A percentile compares a stretch with the other conserved stretches of the same genome.
Evolutionary conservation across 768 basidiomycete genomes (phyloP).

Genomic region (Cyclocybe cylindracea): DNA sequence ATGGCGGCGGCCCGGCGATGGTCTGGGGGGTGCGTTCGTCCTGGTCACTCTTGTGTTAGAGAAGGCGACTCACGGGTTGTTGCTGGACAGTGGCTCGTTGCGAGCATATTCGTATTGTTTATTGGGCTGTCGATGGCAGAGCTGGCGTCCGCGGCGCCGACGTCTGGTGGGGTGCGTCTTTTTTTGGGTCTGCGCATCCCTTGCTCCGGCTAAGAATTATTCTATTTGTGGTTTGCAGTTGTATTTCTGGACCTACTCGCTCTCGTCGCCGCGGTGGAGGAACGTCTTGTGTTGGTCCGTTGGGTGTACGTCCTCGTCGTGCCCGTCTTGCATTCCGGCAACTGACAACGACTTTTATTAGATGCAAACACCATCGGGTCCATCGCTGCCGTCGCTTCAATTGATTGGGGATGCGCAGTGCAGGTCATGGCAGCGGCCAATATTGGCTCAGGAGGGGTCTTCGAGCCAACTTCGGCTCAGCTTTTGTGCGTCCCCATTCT

Average conservation of each 20-base stretch:
- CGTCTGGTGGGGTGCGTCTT: slow-evolving; percentile 61
- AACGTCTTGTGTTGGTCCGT: slow-evolving; percentile 56
- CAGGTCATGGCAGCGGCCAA: slow-evolving; percentile 66
- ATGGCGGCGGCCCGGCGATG: slow-evolving; percentile 71
- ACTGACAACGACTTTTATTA: slow-evolving; percentile 12
- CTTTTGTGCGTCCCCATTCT: slow-evolving; percentile 39
- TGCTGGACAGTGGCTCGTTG: slow-evolving; percentile 57
- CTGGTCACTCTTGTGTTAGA: too few species aligned
- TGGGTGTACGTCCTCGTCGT: slow-evolving; percentile 38
- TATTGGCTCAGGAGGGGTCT: slow-evolving; percentile 48
- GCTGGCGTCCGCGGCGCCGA: slow-evolving; percentile 69
- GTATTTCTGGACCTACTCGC: slow-evolving; percentile 55
- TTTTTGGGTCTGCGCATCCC: neutral
- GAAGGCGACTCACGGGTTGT: neutral
- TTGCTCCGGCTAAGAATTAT: neutral
- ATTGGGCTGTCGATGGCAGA: slow-evolving; percentile 73
- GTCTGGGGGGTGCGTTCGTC: slow-evolving; percentile 62
- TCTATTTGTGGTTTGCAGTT: slow-evolving; percentile 26
- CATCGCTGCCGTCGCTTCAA: slow-evolving; percentile 52
- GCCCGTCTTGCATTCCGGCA: neutral
- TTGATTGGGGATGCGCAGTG: slow-evolving; percentile 67
- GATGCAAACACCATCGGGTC: slow-evolving; percentile 55
- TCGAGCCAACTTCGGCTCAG: slow-evolving; percentile 43
- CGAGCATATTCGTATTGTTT: slow-evolving; percentile 60
- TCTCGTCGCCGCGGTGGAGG: slow-evolving; percentile 43